A percentile compares a stretch with the other conserved stretches of the same genome.
These are phyloP conservation scores for Populus deltoides DNA, from an alignment of 345 rosid species.

Conservation along the genomic window DNA sequence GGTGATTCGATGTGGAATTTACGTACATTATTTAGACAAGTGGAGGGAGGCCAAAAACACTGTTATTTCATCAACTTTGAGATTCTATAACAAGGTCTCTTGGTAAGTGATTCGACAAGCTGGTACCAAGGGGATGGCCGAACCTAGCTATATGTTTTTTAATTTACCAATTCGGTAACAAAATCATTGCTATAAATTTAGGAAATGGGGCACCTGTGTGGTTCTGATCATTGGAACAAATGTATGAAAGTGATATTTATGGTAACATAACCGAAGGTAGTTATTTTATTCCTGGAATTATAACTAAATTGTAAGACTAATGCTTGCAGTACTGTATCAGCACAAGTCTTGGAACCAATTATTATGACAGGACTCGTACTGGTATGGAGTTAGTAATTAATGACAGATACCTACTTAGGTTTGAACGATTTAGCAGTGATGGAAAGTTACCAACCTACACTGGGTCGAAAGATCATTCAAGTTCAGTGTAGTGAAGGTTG, in stretches of 20 bases:
- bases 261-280: not conserved
- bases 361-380: not conserved
- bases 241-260: not conserved
- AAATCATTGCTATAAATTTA: not conserved
- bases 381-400: not conserved
- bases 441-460: not conserved
- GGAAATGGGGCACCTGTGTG: not conserved
- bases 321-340: not conserved
- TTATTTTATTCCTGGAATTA: not conserved
- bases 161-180: not conserved
- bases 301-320: not conserved
- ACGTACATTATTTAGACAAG: not conserved
- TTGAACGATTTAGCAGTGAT: not conserved
- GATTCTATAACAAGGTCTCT: not conserved
- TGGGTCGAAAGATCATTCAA: not conserved
- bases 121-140: not conserved
- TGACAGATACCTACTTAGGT: constrained; percentile 6
- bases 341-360: constrained; percentile 3
- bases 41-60: not conserved
- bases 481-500: not conserved
- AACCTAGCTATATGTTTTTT: not conserved
- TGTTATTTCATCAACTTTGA: not conserved
- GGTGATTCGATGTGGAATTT: too few relatives aligned
- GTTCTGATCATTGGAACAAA: not conserved
- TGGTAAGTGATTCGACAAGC: not conserved